These are phyloP conservation scores for Cystofilobasidium macerans DNA, from an alignment of 768 basidiomycete species.

Conservation along the genomic window DNA sequence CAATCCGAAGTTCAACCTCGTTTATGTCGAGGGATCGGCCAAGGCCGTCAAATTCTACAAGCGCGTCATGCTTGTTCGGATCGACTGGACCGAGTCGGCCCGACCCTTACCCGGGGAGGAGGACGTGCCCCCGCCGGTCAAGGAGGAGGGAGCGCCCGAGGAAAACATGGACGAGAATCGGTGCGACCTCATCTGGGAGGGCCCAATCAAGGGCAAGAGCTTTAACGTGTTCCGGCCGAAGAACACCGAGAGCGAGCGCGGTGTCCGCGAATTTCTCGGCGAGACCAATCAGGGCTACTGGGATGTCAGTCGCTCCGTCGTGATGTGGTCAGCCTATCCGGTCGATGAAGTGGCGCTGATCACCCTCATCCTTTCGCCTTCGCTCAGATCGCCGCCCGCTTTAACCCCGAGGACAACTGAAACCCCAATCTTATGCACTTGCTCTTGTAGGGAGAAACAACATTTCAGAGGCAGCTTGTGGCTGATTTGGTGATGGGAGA, in stretches of 20 bases:
- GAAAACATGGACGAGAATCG: slow-evolving; percentile 71
- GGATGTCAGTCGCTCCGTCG: slow-evolving; percentile 44
- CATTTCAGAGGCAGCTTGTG: not conserved
- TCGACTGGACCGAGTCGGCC: slow-evolving; percentile 87
- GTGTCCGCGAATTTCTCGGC: slow-evolving; percentile 77
- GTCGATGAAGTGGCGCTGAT: not conserved
- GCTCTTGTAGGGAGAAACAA: too few species aligned
- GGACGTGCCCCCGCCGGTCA: slow-evolving; percentile 39
- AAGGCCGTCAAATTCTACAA: slow-evolving; percentile 81
- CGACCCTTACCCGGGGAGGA: slow-evolving; percentile 35
- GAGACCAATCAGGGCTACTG: slow-evolving; percentile 77
- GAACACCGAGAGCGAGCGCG: slow-evolving; percentile 48
- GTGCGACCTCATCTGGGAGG: slow-evolving; percentile 90
- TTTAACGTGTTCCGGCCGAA: slow-evolving; percentile 70
- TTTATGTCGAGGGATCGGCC: slow-evolving; percentile 83
- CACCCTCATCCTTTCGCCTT: not conserved
- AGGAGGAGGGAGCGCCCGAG: slow-evolving; percentile 48
- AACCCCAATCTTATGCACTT: not conserved
- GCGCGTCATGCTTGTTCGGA: slow-evolving; percentile 70
- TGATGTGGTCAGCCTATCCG: not conserved
- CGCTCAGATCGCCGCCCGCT: not conserved
- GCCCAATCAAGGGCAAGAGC: slow-evolving; percentile 65
- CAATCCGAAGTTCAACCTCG: slow-evolving; percentile 75
- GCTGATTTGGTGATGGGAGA: not conserved
- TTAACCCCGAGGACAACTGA: not conserved